Evolutionary conservation across 2,329 filamentous ascomycete genomes (phyloP), one percentile per base, ranked within the genome.

Genomic region (Dendrostoma leiphaemia): DNA sequence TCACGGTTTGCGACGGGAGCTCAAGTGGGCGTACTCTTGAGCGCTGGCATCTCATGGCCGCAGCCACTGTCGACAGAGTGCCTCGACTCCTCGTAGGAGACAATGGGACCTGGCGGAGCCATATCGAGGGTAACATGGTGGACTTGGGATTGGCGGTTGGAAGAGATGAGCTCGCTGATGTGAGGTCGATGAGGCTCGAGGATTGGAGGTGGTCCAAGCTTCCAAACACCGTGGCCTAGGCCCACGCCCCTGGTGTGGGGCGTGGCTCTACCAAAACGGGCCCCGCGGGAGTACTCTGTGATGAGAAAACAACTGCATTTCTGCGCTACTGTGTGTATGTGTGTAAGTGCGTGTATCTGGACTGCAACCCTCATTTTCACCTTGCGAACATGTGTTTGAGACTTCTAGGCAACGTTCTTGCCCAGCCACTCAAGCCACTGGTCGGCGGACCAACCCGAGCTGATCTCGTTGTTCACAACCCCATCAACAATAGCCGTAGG

Each of bases 401-500:
- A 15, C 0, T 15, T 26, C 21, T 65, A 81, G 48, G 71, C 73
- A 17, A 80, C 68, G 55, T 76, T 82, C 70, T 81, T 79, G 29
- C 79, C 76, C 67, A 96, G 70, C 88, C 88, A 97, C 71, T 91
- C 86, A 66, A 86, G 79, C 92, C 92, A 97, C 73, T 96, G 88
- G 55, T 89, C 84, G 62, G 78, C 78, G 1, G 81, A 86, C 83
- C 91, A 97, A 23, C 85, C 81, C 54, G 88, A 93, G 59, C 85
- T 88, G 61, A 96, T 89, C 48, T 88, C 84, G 60, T 83, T 84
- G 65, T 89, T 89, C 47, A 95, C 86, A 23, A 95, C 82, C 0
- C 92, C 91, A 71, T 97, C 85, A 69, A 95, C 92, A 47, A 96
- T 78, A 19, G 93, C 91, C 0, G 92, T 97, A 2, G 93, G 93